Evolutionary conservation across 306 rosid genomes (phyloP), one percentile per base, ranked within the genome.

Genomic region (Medicago arabica): DNA sequence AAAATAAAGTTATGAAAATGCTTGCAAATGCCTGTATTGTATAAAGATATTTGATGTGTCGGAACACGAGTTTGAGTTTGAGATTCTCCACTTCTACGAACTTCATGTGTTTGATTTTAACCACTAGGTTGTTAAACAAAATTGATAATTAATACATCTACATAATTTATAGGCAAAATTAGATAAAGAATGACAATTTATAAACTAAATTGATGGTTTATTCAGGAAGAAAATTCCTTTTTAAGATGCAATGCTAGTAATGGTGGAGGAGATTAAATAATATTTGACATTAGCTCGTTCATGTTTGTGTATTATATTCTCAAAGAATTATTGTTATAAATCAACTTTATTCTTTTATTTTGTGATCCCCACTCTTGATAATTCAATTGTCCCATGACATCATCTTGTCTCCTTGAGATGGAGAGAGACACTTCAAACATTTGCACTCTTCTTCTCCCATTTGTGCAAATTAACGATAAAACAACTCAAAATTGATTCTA

Each of bases 201-300:
- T 12, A 3, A 13, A 43, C 4, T 43, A 43, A 43, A 43, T 43
- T 10, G 13, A 43, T 43, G 49, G 7, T 34, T 34, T 43, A 10
- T 46, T 46, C 51, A 0, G 1, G 1, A 46, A 46, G 7, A 46
- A 46, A 46, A 46, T 13, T 13, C 7, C 49, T 10, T 13, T 13
- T 46, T 1, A 46, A 13, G 38, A 16, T 12, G 38, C 7, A 58
- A 13, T 57, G 63, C 63, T 11, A 63, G 53, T 34, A 17, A 66
- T 44, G 11, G 64, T 38, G 67, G n/a, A 55, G 19, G 49, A 55
- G 46, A 40, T 73, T 66, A 39, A 23, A 69, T 76, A 83, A 74
- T 74, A 79, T 55, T 55, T 16, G 36, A 9, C 43, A 31, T 51
- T 41, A 47, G 43, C 64, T 57, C 80, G 11, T 14, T 54, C 62